These are phyloP conservation scores for Drechslerella coelobrocha DNA, from an alignment of 2,329 filamentous ascomycete genomes.

Conservation along the genomic window DNA sequence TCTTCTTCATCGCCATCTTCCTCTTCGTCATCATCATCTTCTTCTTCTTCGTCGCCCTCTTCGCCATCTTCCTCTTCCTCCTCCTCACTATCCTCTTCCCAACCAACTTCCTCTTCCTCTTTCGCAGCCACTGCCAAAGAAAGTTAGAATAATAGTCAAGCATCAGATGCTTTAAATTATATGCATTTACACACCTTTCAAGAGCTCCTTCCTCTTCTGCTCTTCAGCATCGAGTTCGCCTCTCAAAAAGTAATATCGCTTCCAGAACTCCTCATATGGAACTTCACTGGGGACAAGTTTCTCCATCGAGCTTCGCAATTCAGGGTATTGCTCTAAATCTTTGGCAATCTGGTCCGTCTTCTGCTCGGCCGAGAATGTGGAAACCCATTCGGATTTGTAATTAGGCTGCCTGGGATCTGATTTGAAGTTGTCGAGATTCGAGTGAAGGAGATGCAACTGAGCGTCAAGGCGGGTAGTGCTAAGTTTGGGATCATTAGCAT, in stretches of 20 bases:
- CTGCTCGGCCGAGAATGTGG: slow-evolving; percentile 77
- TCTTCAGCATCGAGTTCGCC: slow-evolving; percentile 94
- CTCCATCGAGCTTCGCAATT: slow-evolving; percentile 89
- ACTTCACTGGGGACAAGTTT: slow-evolving; percentile 90
- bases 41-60: slow-evolving; percentile 75
- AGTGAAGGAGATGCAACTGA: slow-evolving; percentile 93
- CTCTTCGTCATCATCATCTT: slow-evolving; percentile 59
- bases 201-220: slow-evolving; percentile 80
- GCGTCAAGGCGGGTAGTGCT: slow-evolving; percentile 87
- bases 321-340: slow-evolving; percentile 84
- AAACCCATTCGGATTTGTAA: slow-evolving; percentile 72
- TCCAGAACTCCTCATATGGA: slow-evolving; percentile 91
- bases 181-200: slow-evolving; percentile 74
- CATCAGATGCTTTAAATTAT: background rate
- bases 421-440: slow-evolving; percentile 78
- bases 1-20: slow-evolving; percentile 58
- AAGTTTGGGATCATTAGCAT: background rate
- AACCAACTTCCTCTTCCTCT: slow-evolving; percentile 72
- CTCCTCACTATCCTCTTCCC: slow-evolving; percentile 68
- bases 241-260: slow-evolving; percentile 90
- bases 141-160: background rate
- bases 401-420: slow-evolving; percentile 79
- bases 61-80: slow-evolving; percentile 74
- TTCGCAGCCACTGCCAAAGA: slow-evolving; percentile 58
- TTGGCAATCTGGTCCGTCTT: slow-evolving; percentile 83